phyloP scores from a whole-genome alignment of 108 stramenopile species.

The Parmales sp. region DNA sequence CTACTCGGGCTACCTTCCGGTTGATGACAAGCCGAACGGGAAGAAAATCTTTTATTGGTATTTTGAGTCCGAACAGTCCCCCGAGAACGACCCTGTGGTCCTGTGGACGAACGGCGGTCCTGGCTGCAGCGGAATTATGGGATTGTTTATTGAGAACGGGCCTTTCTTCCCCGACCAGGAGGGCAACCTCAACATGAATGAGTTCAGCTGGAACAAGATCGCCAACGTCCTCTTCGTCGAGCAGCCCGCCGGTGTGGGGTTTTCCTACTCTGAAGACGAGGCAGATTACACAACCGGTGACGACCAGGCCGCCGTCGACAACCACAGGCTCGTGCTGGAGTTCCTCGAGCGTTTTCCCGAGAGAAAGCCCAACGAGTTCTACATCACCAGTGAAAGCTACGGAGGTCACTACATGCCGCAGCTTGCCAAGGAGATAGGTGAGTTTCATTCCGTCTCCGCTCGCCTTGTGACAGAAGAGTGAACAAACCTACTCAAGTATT shows the following conservation, averaged over 20 bases:
- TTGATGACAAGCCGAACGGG: constrained; percentile 5
- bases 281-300: constrained; percentile 23
- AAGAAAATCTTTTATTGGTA: constrained; percentile 39
- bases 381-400: constrained; percentile 20
- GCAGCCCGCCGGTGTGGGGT: constrained; percentile 50
- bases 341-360: constrained; percentile 14
- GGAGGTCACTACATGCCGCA: constrained; percentile 40
- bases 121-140: constrained; percentile 37
- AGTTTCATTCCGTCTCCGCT: too few relatives aligned
- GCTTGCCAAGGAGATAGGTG: constrained; percentile 32
- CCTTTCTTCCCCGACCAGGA: constrained; percentile 22
- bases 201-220: constrained; percentile 37
- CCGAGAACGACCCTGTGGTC: constrained; percentile 36
- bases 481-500: not conserved
- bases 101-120: constrained; percentile 60
- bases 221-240: constrained; percentile 53
- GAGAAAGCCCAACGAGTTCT: not conserved
- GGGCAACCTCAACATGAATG: constrained; percentile 21
- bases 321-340: constrained; percentile 1
- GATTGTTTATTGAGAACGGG: constrained; percentile 36
- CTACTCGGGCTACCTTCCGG: constrained; percentile 37
- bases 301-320: constrained; percentile 12
- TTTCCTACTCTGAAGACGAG: constrained; percentile 32
- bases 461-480: too few relatives aligned
- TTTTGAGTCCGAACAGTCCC: constrained; percentile 35